Conservation (phyloP, 139 green algal species). For the Micractinium conductrix region DNA sequence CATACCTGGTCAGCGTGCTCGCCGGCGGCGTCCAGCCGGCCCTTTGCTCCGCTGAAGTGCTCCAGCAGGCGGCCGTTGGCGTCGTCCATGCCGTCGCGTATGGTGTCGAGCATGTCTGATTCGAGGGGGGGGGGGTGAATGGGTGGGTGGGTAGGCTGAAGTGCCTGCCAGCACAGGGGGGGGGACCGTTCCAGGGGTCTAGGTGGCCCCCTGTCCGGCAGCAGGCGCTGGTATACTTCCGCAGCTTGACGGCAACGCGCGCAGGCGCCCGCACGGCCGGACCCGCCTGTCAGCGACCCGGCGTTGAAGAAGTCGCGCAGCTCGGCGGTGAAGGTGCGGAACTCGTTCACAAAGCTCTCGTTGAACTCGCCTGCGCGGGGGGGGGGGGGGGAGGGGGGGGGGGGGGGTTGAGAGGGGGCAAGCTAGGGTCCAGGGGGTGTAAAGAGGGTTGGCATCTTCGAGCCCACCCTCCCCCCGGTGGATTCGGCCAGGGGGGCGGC, state of each 20-base stretch:
- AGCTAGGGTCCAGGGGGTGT: no score
- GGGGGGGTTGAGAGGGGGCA: neutral
- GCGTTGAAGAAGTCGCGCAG: slow-evolving; percentile 98
- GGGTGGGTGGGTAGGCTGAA: neutral
- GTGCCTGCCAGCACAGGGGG: no score
- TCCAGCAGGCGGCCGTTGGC: slow-evolving; percentile 46
- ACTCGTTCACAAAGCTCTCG: slow-evolving; percentile 89
- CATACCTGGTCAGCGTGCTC: neutral
- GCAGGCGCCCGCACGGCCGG: no score
- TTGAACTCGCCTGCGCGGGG: slow-evolving; percentile 65
- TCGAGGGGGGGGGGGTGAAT: neutral
- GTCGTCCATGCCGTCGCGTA: slow-evolving; percentile 66
- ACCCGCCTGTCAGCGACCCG: slow-evolving; percentile 50
- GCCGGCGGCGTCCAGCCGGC: slow-evolving; percentile 52
- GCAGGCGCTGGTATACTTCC: no score
- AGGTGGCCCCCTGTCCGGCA: no score
- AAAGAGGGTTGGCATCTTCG: no score
- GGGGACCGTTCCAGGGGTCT: no score
- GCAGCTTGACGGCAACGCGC: no score
- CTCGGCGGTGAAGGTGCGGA: slow-evolving; percentile 89
- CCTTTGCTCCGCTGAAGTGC: slow-evolving; percentile 65
- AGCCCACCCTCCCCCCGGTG: no score
- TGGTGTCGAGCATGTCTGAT: slow-evolving; percentile 34
- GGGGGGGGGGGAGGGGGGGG: neutral
- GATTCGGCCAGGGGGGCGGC: no score